Evolutionary conservation across 2,329 filamentous ascomycete species (phyloP).

Genomic region (Calonectria crousiana): DNA sequence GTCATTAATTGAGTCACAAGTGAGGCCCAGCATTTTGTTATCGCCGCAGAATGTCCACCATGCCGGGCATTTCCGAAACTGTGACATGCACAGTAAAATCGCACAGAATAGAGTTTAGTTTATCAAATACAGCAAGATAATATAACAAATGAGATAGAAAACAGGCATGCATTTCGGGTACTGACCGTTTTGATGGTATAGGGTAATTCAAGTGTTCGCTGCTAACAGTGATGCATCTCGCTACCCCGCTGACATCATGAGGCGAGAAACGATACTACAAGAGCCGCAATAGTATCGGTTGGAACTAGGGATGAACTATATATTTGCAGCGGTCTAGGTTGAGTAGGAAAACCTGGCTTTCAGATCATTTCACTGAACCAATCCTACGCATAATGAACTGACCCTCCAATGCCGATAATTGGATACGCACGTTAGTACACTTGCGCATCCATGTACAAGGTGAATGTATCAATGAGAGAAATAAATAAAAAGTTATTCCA

Average conservation of each 20-base stretch:
- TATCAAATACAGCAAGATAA: too few relatives aligned
- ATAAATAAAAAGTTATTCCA: neutral
- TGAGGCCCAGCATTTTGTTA: neutral
- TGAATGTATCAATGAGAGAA: neutral
- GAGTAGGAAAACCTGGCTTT: neutral
- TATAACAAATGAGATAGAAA: neutral
- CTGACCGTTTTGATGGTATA: neutral
- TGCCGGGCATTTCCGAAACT: too few relatives aligned
- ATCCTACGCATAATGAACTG: too few relatives aligned
- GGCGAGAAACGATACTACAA: neutral
- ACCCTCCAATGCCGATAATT: neutral
- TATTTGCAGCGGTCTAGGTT: neutral
- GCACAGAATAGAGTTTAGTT: neutral
- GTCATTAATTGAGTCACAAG: neutral
- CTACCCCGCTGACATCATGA: conserved; percentile 17
- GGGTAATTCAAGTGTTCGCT: neutral
- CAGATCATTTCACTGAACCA: neutral
- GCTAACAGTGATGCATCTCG: neutral
- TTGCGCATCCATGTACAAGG: neutral
- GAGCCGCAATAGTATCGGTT: neutral
- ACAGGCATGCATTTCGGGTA: too few relatives aligned
- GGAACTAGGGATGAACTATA: neutral
- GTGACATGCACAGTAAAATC: too few relatives aligned
- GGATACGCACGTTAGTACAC: neutral
- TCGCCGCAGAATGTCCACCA: too few relatives aligned